These are phyloP conservation scores for Cladobotryum mycophilum DNA, from an alignment of 2,329 filamentous ascomycete genomes.

Conservation along the genomic window DNA sequence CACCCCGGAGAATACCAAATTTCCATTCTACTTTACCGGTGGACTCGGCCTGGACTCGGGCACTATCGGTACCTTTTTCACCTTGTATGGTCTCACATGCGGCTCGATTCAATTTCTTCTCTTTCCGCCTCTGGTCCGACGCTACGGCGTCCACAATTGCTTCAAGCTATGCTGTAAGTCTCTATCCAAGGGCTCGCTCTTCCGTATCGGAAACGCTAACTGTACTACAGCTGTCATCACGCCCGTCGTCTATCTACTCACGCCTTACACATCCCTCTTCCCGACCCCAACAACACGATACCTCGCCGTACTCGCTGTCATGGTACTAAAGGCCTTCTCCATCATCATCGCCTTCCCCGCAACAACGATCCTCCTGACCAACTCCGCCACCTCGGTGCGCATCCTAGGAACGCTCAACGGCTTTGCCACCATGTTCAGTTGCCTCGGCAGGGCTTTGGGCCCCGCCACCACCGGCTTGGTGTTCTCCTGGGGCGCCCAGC, in stretches of 20 bases:
- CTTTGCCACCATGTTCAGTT: constrained; percentile 76
- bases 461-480: constrained; percentile 66
- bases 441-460: constrained; percentile 71
- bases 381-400: constrained; percentile 65
- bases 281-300: constrained; percentile 44
- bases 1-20: constrained; percentile 50
- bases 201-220: not conserved
- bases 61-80: constrained; percentile 80
- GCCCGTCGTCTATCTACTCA: constrained; percentile 72
- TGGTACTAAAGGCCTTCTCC: constrained; percentile 67
- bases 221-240: constrained; percentile 50
- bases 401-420: constrained; percentile 88
- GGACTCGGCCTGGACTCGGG: constrained; percentile 70
- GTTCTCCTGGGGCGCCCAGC: constrained; percentile 70
- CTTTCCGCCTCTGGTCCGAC: constrained; percentile 69
- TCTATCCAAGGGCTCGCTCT: not conserved
- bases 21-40: constrained; percentile 76
- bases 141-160: constrained; percentile 68
- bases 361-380: constrained; percentile 83
- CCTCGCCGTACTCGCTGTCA: constrained; percentile 56
- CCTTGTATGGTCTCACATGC: constrained; percentile 70
- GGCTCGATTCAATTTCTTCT: constrained; percentile 80
- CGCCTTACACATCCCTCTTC: constrained; percentile 71
- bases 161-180: constrained; percentile 55
- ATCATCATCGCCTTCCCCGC: constrained; percentile 86